Conservation (phyloP, 2,329 filamentous ascomycete species). For the Colletotrichum sp. region DNA sequence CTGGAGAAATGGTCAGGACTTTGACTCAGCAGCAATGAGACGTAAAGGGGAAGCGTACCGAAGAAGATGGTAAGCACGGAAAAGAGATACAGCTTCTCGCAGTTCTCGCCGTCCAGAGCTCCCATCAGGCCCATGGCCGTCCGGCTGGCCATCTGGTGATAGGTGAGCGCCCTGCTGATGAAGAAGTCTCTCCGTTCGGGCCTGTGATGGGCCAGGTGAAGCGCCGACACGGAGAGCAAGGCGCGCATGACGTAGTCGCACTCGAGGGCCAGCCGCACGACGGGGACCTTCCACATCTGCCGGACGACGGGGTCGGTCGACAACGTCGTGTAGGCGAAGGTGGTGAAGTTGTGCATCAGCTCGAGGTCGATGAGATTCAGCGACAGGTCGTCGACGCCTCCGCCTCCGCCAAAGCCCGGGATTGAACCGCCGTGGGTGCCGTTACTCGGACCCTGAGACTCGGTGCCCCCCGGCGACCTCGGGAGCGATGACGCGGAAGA, state of each 20-base stretch:
- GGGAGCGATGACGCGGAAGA: conserved; percentile 5
- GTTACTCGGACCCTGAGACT: neutral
- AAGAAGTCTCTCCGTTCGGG: conserved; percentile 42
- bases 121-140: conserved; percentile 23
- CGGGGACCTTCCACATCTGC: conserved; percentile 51
- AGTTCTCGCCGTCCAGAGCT: conserved; percentile 22
- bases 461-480: conserved; percentile 2
- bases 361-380: conserved; percentile 53
- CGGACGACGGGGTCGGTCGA: conserved; percentile 44
- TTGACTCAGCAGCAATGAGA: neutral
- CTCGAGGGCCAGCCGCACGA: conserved; percentile 49
- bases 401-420: neutral
- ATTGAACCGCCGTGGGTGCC: neutral
- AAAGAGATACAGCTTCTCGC: conserved; percentile 31
- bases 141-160: conserved; percentile 22
- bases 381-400: conserved; percentile 19
- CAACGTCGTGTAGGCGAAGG: conserved; percentile 52
- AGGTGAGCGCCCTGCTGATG: conserved; percentile 24
- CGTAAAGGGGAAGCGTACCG: conserved; percentile 19
- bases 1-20: neutral
- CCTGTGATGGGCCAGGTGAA: conserved; percentile 50
- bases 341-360: conserved; percentile 58
- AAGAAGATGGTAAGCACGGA: conserved; percentile 38
- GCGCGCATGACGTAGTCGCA: conserved; percentile 54
- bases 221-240: conserved; percentile 53